Conservation (phyloP, 169 alveolate species). For the Ophryocystis elektroscirrha region DNA sequence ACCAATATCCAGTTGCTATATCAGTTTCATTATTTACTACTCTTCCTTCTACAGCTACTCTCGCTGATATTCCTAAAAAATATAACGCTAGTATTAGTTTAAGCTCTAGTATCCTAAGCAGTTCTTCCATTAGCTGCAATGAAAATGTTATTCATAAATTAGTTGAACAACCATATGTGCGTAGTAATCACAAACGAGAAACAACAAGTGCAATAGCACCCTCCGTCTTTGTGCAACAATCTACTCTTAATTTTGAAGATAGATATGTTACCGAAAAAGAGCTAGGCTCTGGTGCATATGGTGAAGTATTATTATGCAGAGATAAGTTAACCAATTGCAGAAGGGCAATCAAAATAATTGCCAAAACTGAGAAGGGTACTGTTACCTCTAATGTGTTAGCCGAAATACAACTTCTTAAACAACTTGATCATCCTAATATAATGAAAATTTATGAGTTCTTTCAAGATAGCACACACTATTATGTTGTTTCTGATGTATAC, state of each 20-base stretch:
- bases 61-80: too few species aligned
- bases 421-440: conserved; percentile 80
- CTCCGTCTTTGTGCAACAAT: too few species aligned
- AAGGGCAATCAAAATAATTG: conserved; percentile 54
- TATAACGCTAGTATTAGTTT: too few species aligned
- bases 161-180: too few species aligned
- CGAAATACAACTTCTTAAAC: conserved; percentile 58
- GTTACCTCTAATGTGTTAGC: background rate
- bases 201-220: too few species aligned
- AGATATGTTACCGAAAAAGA: conserved; percentile 42
- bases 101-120: too few species aligned
- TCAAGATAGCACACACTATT: conserved; percentile 50
- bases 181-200: too few species aligned
- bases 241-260: conserved; percentile 31
- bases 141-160: too few species aligned
- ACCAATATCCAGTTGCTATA: too few species aligned
- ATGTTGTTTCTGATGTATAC: conserved; percentile 62
- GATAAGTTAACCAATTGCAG: conserved; percentile 38
- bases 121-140: too few species aligned
- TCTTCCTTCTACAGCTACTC: too few species aligned
- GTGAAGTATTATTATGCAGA: conserved; percentile 48
- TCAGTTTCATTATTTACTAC: too few species aligned
- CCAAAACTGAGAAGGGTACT: conserved; percentile 31
- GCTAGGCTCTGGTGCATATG: conserved; percentile 74
- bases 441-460: conserved; percentile 64